These are phyloP conservation scores for Aspergillus piperis DNA, from an alignment of 2,329 filamentous ascomycete species.

Conservation along the genomic window DNA sequence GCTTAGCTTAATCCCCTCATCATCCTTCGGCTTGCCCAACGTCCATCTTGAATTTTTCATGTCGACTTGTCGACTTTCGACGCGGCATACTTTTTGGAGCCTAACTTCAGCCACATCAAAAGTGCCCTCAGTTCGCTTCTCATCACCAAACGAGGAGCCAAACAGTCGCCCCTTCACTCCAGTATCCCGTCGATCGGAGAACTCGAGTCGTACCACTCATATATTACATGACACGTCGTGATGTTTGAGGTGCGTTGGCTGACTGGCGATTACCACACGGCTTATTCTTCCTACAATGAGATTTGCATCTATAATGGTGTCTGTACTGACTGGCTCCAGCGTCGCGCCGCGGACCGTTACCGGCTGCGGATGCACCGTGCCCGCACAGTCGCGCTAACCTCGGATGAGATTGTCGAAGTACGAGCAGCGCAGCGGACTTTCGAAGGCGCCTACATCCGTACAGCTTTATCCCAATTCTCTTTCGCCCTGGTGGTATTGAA, in stretches of 20 bases:
- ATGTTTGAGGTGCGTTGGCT: conserved; percentile 33
- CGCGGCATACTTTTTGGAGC: not conserved
- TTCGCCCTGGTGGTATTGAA: conserved; percentile 93
- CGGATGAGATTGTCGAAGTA: conserved; percentile 86
- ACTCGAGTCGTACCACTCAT: not conserved
- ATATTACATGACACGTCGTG: conserved; percentile 5
- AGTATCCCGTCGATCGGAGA: not conserved
- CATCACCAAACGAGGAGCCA: not conserved
- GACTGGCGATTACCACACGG: not conserved
- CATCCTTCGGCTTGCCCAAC: not conserved
- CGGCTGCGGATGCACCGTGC: conserved; percentile 81
- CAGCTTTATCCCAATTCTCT: conserved; percentile 89
- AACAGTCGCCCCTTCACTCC: not conserved
- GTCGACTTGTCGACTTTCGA: too few relatives aligned
- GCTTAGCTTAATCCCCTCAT: not conserved
- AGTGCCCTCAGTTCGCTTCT: not conserved
- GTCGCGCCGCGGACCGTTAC: conserved; percentile 71
- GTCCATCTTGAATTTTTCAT: not conserved
- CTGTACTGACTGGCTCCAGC: conserved; percentile 42
- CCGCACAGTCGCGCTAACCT: conserved; percentile 76
- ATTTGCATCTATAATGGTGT: not conserved
- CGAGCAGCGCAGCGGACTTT: conserved; percentile 95
- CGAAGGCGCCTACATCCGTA: conserved; percentile 94
- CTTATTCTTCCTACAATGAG: conserved; percentile 1
- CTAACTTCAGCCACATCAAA: not conserved